Evolutionary conservation across 768 basidiomycete genomes (phyloP), one percentile per base, ranked within the genome.

Genomic region (Hortiboletus flavorubellus): DNA sequence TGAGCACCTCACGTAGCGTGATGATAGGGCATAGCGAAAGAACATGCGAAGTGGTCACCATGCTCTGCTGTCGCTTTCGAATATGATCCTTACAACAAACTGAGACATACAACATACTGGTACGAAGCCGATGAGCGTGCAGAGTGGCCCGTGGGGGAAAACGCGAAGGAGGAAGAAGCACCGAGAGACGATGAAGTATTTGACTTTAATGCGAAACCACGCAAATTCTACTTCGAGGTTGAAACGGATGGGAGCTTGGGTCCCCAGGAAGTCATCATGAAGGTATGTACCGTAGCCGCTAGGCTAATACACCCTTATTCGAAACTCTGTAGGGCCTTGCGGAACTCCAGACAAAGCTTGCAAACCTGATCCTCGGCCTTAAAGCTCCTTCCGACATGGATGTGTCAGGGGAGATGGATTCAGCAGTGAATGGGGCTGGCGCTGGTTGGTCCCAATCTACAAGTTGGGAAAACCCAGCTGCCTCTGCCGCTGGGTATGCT

Each of bases 21-120:
- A 21, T 42, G 35, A n/a, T 64, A 98, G 96, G 96, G 96, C 40
- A 87, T 97, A 56, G 93, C 96, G 4, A 98, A 98, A 77, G 93
- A 97, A 69, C 97, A 99, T 68, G 94, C 97, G 12, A 99, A 99
- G 74, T 99, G 96, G 93, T 96, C 93, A 0, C 96, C 97, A 12
- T 91, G 94, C 56, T 90, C 93, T 2, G 93, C 97, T 8, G 87
- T 99, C 16, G 84, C 87, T 8, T 98, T 96, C 60, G 97, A 99
- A 75, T 99, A 99, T 59, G 97, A 99, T 72, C 97, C 97, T 12
- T 82, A 98, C 77, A 99, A 99, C 75, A 93, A 93, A 71, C 78
- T 99, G 33, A 85, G 94, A 50, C 97, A 99, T 73, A 98, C 97
- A 4, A 85, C 89, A 3, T 85, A 97, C 71, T 98, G 97, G 97